Base-by-base conservation (phyloP, 1,284 basidiomycete species). In the Porphyrellus sp. region DNA sequence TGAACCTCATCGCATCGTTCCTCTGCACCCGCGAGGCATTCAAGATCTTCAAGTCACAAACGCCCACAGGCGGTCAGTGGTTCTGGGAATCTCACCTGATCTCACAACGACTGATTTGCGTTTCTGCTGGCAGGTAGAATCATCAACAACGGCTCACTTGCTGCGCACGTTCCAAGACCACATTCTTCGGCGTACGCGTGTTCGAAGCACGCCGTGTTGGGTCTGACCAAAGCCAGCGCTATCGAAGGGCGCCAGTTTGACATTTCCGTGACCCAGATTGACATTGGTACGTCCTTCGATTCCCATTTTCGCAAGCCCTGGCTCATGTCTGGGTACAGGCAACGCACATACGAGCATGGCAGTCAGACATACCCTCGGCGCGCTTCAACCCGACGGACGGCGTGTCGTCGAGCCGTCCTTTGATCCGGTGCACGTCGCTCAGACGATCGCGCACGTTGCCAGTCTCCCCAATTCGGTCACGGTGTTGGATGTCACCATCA, bases 111-210 rank as follows among this genome's bases (percentile, higher is more conserved):
- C 35, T 2, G 16, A 39, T 11, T 3, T 2, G 16, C 3, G 27
- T 24, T 34, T 6, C 21, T 15, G 30, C 2, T 3, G 1, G 51
- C 55, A 83, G 82, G 83, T 4, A 78, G 87, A 13, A 89, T 93
- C 60, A 86, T 93, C 70, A 93, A 92, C 72, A 91, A 92, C 59
- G 89, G 89, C 8, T 89, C 85, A 34, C 79, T 93, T 51, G 82
- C 87, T 0, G 87, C 89, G 0, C 80, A 86, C 56, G 75, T 82
- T 1, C 90, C 91, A 2, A 78, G 91, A 25, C 88, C 86, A 3
- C 70, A 82, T 60, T 78, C 82, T 0, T 73, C 74, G 6, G 78
- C 87, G 0, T 92, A 93, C 67, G 86, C 88, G 0, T 73, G 81
- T 35, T 85, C 87, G 7, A 93, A 93, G 68, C 89, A 93, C 62